Base-by-base conservation (phyloP, 306 rosid species). In the Prunus fruticosa region DNA sequence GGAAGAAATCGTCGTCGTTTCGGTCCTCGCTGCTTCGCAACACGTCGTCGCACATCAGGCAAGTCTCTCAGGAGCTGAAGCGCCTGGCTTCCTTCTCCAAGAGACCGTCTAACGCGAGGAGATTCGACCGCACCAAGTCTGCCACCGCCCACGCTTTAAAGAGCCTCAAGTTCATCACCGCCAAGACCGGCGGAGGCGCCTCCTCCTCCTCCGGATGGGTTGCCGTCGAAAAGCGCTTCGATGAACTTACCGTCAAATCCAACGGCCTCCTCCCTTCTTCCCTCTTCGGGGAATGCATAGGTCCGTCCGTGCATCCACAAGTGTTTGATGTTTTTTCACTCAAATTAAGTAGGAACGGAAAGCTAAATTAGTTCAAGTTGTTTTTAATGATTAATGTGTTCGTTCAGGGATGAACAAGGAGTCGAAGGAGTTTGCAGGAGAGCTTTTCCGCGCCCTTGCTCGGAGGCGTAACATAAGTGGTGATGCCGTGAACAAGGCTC, bases 211-310 rank as follows among this genome's bases (percentile, higher is more conserved):
- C 75, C 75, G 83, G 74, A 32, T 88, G 91, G 91, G 72, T 73
- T 0, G 34, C 82, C 41, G 89, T 88, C 2, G 91, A 85, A 78
- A 81, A 81, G 57, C 82, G 82, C 7, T 88, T 83, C 58, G 74
- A 85, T 28, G 82, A 83, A 1, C 86, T 88, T 76, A 80, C 91
- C 13, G 78, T 80, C 61, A 65, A 76, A 45, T 41, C 89, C 73
- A 64, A 88, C 73, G 80, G 89, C 6, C 84, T 83, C 10, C 91
- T 88, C n/a, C 77, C 56, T 4, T 73, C 81, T 25, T 81, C 89
- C 34, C 82, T 83, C 76, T 88, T 88, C 64, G 89, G 89, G 28
- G 87, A 88, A 67, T 88, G 91, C 81, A 85, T 88, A 50, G 91
- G 91, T 63, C 20, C 4, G 43, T 28, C 16, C 12, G 3, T 56